phyloP scores from a whole-genome alignment of 2,329 filamentous ascomycete species.

The Dothiorella sarmentorum region DNA sequence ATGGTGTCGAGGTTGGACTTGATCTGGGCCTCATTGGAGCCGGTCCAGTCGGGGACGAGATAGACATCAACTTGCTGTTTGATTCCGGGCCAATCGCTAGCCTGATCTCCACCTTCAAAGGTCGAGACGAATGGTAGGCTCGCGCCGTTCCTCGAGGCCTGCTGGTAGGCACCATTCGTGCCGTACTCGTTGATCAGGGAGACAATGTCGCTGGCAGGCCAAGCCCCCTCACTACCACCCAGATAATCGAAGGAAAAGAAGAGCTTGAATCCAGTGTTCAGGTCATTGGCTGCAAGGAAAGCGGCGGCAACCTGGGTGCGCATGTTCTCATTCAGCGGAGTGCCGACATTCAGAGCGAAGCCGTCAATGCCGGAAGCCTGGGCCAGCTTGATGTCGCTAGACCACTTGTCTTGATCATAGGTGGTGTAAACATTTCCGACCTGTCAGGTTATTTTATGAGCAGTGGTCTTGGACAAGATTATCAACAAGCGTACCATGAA shows the following conservation, averaged over 20 bases:
- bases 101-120: conserved; percentile 46
- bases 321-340: conserved; percentile 5
- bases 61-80: conserved; percentile 28
- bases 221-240: conserved; percentile 6
- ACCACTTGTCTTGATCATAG: conserved; percentile 27
- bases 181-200: conserved; percentile 34
- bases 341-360: conserved; percentile 38
- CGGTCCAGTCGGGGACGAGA: conserved; percentile 47
- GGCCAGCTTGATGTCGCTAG: conserved; percentile 35
- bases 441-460: conserved; percentile 17
- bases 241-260: conserved; percentile 45
- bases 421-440: conserved; percentile 26
- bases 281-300: conserved; percentile 27
- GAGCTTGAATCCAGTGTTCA: conserved; percentile 33
- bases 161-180: conserved; percentile 45
- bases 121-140: conserved; percentile 49
- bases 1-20: conserved; percentile 36
- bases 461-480: background rate
- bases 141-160: conserved; percentile 31
- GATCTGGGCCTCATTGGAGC: conserved; percentile 39
- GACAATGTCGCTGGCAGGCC: conserved; percentile 15
- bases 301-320: conserved; percentile 24
- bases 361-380: conserved; percentile 39
- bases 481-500: conserved; percentile 4
- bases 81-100: conserved; percentile 44